Evolutionary conservation across 768 basidiomycete species (phyloP), one percentile per base, ranked within the genome.

Genomic region (Boletus sp.): DNA sequence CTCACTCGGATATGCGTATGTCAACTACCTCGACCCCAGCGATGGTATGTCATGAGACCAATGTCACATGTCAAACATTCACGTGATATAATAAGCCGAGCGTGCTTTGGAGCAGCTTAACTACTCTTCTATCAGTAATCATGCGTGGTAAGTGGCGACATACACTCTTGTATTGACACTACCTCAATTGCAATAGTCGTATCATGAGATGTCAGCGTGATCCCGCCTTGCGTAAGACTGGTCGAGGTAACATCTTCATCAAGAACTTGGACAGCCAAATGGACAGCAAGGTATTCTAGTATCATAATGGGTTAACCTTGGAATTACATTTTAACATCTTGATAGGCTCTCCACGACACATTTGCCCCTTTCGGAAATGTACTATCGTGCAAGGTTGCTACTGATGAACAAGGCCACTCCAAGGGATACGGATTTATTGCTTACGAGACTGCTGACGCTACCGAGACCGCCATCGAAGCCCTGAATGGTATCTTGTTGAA

Each of bases 171-270:
- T 15, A 20, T 37, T 2, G 7, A 29, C 7, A 42, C 42, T 7
- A 54, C 28, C 50, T 58, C 52, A 47, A 41, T 50, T 29, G 7
- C 29, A 35, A 55, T 64, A 93, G 91, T 81, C 93, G 97, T 68
- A 99, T 99, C 83, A 99, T 99, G 97, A 98, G 97, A 95, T 98
- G 94, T 70, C 97, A 98, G 84, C 92, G 97, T 74, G 97, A 98
- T 79, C 97, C 97, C 58, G 93, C 94, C 65, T 87, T 99, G 71
- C 92, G 97, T 76, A 98, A 98, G 86, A 98, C 94, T 62, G 94
- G 94, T 62, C 94, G 98, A 79, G 97, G 97, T 75, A 99, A 99
- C 76, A 94, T 99, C 71, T 99, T 99, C 80, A 98, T 99, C 79
- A 99, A 99, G 81, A 99, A 99, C 78, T 78, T 99, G 64, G 95